phyloP scores from a whole-genome alignment of 169 alveolate genomes.

The Cryptosporidium bovis region DNA sequence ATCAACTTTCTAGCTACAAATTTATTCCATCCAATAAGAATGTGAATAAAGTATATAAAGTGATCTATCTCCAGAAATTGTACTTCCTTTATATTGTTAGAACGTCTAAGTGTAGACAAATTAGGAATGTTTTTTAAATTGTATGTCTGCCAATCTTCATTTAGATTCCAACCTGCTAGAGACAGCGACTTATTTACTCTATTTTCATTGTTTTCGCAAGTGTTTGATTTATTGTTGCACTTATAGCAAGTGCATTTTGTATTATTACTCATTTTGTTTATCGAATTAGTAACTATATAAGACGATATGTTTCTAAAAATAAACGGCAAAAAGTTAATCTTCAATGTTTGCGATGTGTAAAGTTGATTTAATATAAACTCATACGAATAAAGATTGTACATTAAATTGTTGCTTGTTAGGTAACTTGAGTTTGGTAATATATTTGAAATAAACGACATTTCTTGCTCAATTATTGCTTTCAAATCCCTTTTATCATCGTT shows the following conservation, averaged over 20 bases:
- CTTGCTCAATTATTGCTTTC: slow-evolving; percentile 6
- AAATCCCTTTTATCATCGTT: slow-evolving; percentile 15
- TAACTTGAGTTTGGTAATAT: slow-evolving; percentile 15
- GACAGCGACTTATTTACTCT: neutral
- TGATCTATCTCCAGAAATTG: slow-evolving; percentile 66
- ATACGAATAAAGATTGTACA: slow-evolving; percentile 26
- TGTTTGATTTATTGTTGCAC: neutral
- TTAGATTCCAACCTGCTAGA: slow-evolving; percentile 64
- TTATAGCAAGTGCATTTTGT: slow-evolving; percentile 48
- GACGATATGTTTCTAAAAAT: slow-evolving; percentile 64
- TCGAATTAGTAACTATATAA: slow-evolving; percentile 13
- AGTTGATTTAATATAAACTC: slow-evolving; percentile 56
- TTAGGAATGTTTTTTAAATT: slow-evolving; percentile 40
- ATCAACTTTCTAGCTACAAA: slow-evolving; percentile 31
- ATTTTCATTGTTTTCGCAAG: neutral
- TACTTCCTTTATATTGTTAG: slow-evolving; percentile 38
- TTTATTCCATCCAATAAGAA: slow-evolving; percentile 63
- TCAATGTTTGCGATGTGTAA: slow-evolving; percentile 5
- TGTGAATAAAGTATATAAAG: slow-evolving; percentile 58
- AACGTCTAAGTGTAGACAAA: slow-evolving; percentile 38
- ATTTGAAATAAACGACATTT: slow-evolving; percentile 9
- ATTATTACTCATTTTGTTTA: slow-evolving; percentile 8
- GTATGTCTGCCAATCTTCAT: slow-evolving; percentile 50
- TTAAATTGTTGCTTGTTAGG: neutral
- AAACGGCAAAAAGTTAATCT: slow-evolving; percentile 41